These are phyloP conservation scores for Tetraselmis striata DNA, from an alignment of 139 green algal genomes.

Conservation along the genomic window DNA sequence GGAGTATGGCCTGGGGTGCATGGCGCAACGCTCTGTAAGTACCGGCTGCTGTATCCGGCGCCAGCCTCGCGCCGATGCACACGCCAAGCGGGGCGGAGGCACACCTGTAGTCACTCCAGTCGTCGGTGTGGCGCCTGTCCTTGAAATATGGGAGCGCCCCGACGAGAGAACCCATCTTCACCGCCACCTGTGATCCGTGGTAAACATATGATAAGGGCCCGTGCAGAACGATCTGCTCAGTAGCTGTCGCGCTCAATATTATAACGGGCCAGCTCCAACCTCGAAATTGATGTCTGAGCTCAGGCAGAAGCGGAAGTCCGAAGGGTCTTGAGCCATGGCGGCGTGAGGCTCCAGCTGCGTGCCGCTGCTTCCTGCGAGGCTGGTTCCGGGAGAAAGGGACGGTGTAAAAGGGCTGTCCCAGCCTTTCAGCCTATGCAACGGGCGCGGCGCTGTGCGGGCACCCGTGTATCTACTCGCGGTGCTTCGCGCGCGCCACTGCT, in stretches of 20 bases:
- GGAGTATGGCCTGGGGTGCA: neutral
- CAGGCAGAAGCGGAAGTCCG: conserved; percentile 53
- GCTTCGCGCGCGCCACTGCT: no score
- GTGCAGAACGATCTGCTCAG: neutral
- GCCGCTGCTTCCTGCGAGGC: no score
- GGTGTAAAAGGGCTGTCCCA: no score
- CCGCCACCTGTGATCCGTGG: neutral
- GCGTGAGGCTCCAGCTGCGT: neutral
- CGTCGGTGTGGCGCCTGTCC: neutral
- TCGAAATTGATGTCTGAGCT: conserved; percentile 67
- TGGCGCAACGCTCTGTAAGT: neutral
- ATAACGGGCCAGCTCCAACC: conserved; percentile 15
- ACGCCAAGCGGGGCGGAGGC: neutral
- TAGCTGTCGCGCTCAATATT: neutral
- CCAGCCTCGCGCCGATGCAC: neutral
- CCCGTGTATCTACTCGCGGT: no score
- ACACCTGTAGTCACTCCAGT: neutral
- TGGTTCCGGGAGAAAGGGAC: no score
- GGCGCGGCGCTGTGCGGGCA: no score
- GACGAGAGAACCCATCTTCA: neutral
- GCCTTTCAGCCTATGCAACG: no score
- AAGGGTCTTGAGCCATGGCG: neutral
- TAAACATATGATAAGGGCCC: neutral
- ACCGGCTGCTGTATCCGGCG: neutral
- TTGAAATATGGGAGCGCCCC: neutral